Evolutionary conservation across 331 rosid species (phyloP), one percentile per base, ranked within the genome.

Genomic region (Phaseolus coccineus): DNA sequence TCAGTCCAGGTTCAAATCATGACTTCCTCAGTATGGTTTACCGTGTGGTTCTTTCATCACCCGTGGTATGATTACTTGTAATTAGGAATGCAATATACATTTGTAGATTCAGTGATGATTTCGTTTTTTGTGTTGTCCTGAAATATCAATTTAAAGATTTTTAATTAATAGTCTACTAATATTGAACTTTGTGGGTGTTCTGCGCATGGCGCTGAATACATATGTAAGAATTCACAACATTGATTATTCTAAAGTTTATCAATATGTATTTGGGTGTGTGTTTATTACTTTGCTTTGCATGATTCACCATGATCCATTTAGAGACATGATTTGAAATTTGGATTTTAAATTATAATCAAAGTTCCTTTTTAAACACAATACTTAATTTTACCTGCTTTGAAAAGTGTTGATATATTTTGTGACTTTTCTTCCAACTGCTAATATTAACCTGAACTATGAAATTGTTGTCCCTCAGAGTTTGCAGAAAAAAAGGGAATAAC

Each of bases 1-100:
- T 78, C 12, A 67, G 77, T 89, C 92, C 98, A 74, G 97, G 97
- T 83, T 95, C 97, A 66, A 95, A 95, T 86, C 97, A 91, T 69
- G 99, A 93, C 88, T 93, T 91, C 88, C 73, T 74, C 91, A 90
- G 68, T 72, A 71, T 87, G 5, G 84, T 84, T 46, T 95, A 88
- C 73, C 98, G 94, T 0, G 90, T 82, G 66, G 99, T 95, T 86
- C 92, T 95, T 81, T 92, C 99, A 9, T 95, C 97, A 50, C 98
- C 96, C 16, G 97, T 93, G 99, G 98, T 95, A 91, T 84, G 80
- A n/a, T 63, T 72, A 65, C 25, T 78, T 25, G 25, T 16, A 62
- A 8, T 14, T 33, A 37, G 81, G 47, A 39, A 79, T 35, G 57
- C 25, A 74, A 44, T 53, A 2, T 61, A 52, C 8, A 59, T 56